Evolutionary conservation across 2,329 filamentous ascomycete genomes (phyloP).

Genomic region (Magnaporthiopsis poae): DNA sequence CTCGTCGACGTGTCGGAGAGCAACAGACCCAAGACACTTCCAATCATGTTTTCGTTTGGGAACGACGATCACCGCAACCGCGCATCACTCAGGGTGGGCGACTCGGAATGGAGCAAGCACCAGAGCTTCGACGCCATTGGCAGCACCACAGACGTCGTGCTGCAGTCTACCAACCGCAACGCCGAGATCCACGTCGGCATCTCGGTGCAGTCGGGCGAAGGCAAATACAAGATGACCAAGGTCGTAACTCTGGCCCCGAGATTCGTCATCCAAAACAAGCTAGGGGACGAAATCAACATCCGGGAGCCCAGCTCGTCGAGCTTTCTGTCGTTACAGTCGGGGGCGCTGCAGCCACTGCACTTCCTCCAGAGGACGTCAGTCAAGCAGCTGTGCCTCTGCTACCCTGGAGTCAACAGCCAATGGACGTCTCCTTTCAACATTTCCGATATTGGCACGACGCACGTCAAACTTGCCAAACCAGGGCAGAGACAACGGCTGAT

Average conservation of each 20-base stretch:
- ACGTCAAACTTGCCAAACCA: constrained; percentile 85
- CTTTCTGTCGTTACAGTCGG: constrained; percentile 64
- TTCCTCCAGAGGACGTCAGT: constrained; percentile 74
- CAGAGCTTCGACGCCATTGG: constrained; percentile 97
- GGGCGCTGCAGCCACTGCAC: constrained; percentile 76
- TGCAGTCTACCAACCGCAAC: constrained; percentile 60
- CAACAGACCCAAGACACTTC: constrained; percentile 59
- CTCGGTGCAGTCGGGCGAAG: constrained; percentile 78
- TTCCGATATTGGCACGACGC: constrained; percentile 80
- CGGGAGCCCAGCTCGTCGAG: constrained; percentile 87
- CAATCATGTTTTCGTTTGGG: constrained; percentile 92
- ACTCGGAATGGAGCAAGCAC: constrained; percentile 91
- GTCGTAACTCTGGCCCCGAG: constrained; percentile 86
- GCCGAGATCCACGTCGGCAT: constrained; percentile 87
- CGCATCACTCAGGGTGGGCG: constrained; percentile 74
- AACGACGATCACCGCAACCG: constrained; percentile 86
- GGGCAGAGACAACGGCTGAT: constrained; percentile 83
- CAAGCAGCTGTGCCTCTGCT: constrained; percentile 87
- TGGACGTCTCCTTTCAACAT: constrained; percentile 99
- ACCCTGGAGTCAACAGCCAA: constrained; percentile 86
- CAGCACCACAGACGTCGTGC: constrained; percentile 76
- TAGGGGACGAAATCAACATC: constrained; percentile 78
- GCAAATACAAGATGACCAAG: constrained; percentile 96
- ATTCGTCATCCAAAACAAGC: constrained; percentile 87
- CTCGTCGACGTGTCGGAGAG: constrained; percentile 38